These are phyloP conservation scores for Onygenales sp. DNA, from an alignment of 2,329 filamentous ascomycete genomes.

Conservation along the genomic window DNA sequence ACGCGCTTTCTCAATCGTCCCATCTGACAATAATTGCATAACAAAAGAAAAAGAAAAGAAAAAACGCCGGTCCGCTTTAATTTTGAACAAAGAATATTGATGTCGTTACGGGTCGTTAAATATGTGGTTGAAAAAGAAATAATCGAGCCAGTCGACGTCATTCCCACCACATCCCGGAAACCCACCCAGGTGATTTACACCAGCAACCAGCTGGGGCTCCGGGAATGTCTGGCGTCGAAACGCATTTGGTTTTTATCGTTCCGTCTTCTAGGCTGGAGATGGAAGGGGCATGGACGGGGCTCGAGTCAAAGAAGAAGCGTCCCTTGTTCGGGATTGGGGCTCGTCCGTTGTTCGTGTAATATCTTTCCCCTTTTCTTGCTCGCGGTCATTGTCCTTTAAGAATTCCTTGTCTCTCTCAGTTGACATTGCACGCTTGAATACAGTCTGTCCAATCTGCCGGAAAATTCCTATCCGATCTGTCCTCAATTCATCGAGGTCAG, in stretches of 20 bases:
- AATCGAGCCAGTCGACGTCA: constrained; percentile 6
- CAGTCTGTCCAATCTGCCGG: constrained; percentile 33
- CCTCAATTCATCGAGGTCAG: constrained; percentile 29
- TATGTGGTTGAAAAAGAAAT: constrained; percentile 4
- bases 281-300: background rate
- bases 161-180: background rate
- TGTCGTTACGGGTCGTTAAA: constrained; percentile 10
- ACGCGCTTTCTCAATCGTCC: background rate
- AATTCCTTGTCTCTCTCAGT: constrained; percentile 26
- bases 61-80: constrained; percentile 8
- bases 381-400: constrained; percentile 5
- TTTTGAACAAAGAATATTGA: constrained; percentile 3
- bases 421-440: constrained; percentile 35
- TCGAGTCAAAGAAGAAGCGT: background rate
- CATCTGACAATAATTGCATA: background rate
- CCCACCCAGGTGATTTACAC: background rate
- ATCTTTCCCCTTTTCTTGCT: constrained; percentile 1
- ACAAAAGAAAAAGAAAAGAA: constrained; percentile 1
- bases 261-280: background rate
- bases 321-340: background rate
- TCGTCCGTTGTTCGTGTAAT: background rate
- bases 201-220: background rate
- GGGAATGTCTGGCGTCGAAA: background rate
- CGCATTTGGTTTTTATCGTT: background rate
- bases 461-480: constrained; percentile 33